These are phyloP conservation scores for Ustilago shanxiensis DNA, from an alignment of 1,284 basidiomycete species.

Conservation along the genomic window DNA sequence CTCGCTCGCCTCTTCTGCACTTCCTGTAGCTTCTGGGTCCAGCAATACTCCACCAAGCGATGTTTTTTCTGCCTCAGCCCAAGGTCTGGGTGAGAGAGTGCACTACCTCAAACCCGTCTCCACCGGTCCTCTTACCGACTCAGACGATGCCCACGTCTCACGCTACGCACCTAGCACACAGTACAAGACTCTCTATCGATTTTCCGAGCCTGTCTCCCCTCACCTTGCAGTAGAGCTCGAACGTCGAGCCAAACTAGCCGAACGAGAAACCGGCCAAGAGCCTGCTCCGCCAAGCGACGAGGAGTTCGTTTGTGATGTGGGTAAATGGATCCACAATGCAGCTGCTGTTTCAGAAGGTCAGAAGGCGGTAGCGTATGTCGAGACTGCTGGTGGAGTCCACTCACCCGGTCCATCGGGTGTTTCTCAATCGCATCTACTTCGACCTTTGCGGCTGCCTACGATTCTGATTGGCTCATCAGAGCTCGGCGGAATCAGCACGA, in stretches of 20 bases:
- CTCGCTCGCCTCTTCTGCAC: slow-evolving; percentile 59
- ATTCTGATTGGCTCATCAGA: slow-evolving; percentile 88
- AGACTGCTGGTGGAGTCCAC: slow-evolving; percentile 96
- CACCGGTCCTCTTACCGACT: slow-evolving; percentile 56
- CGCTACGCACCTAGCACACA: slow-evolving; percentile 61
- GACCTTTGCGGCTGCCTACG: slow-evolving; percentile 83
- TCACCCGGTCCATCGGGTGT: slow-evolving; percentile 88
- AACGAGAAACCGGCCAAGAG: slow-evolving; percentile 27
- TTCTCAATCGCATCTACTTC: slow-evolving; percentile 75
- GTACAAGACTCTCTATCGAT: slow-evolving; percentile 83
- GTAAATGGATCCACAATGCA: slow-evolving; percentile 76
- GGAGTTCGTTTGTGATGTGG: slow-evolving; percentile 79
- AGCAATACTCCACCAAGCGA: slow-evolving; percentile 9
- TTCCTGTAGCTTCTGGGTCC: slow-evolving; percentile 20
- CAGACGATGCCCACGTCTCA: slow-evolving; percentile 61
- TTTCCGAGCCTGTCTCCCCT: slow-evolving; percentile 89
- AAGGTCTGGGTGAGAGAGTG: slow-evolving; percentile 47
- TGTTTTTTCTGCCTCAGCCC: slow-evolving; percentile 29
- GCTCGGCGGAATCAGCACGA: slow-evolving; percentile 94
- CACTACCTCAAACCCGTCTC: slow-evolving; percentile 69
- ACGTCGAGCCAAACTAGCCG: slow-evolving; percentile 68
- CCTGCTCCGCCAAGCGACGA: slow-evolving; percentile 72
- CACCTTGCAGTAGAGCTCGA: slow-evolving; percentile 85
- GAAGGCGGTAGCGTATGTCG: slow-evolving; percentile 78
- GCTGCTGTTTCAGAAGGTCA: slow-evolving; percentile 63